Evolutionary conservation across 169 alveolate genomes (phyloP).

Genomic region (Babesia bovis): DNA sequence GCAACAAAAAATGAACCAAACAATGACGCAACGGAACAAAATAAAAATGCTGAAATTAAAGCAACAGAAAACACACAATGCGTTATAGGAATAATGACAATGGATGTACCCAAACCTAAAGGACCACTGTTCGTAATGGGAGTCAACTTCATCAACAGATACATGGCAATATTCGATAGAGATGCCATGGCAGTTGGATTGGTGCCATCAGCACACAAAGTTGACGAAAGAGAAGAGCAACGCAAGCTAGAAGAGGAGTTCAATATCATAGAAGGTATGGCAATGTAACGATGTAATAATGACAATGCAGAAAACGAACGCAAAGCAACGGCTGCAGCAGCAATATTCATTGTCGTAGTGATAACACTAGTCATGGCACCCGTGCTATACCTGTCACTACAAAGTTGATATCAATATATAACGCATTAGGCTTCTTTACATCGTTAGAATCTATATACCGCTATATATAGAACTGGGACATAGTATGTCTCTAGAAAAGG

Average conservation of each 20-base stretch:
- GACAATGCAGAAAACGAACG: not conserved
- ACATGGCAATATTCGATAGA: constrained; percentile 82
- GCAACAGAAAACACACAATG: constrained; percentile 42
- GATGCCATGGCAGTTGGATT: constrained; percentile 80
- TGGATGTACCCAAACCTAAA: constrained; percentile 82
- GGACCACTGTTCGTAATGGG: constrained; percentile 84
- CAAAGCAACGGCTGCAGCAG: not conserved
- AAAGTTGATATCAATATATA: not conserved
- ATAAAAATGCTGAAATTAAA: constrained; percentile 16
- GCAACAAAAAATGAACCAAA: not conserved
- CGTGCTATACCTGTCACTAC: constrained; percentile 17
- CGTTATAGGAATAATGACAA: constrained; percentile 76
- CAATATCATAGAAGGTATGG: constrained; percentile 11
- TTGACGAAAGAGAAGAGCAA: constrained; percentile 34
- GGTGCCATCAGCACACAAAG: constrained; percentile 75
- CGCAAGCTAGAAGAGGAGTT: constrained; percentile 27
- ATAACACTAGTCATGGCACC: constrained; percentile 6
- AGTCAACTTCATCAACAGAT: constrained; percentile 76
- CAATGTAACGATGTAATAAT: not conserved
- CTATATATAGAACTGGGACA: too few species aligned
- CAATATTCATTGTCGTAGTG: not conserved
- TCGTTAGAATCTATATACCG: too few species aligned
- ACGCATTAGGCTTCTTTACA: not conserved
- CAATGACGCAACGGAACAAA: not conserved
- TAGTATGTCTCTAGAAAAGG: too few species aligned